Conservation (phyloP, 2,329 filamentous ascomycete genomes). For the Pyricularia sp. region DNA sequence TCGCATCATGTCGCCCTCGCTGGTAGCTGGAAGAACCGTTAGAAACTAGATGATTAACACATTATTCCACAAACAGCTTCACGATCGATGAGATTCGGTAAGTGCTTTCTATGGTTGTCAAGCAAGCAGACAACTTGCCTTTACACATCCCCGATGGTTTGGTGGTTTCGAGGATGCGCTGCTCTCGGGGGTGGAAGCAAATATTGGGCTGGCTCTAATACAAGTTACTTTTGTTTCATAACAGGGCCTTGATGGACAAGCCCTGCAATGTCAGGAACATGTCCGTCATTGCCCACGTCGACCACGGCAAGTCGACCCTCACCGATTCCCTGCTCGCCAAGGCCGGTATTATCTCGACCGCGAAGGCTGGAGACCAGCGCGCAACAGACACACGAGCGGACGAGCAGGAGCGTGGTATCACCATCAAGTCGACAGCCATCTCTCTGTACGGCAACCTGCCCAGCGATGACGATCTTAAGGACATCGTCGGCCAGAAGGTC, state of each 20-base stretch:
- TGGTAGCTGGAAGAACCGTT: background rate
- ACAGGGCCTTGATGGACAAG: constrained; percentile 45
- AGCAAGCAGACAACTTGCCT: background rate
- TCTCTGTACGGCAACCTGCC: constrained; percentile 85
- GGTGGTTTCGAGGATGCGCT: background rate
- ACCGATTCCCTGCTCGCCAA: constrained; percentile 99
- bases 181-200: background rate
- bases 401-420: constrained; percentile 99
- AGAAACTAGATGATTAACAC: background rate
- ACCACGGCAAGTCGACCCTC: constrained; percentile 99
- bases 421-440: constrained; percentile 99
- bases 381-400: constrained; percentile 96
- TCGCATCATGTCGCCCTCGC: background rate
- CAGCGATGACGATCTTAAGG: constrained; percentile 82
- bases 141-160: background rate
- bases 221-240: background rate
- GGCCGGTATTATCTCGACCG: constrained; percentile 98
- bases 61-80: constrained; percentile 31
- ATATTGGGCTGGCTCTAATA: background rate
- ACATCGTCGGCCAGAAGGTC: constrained; percentile 80
- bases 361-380: constrained; percentile 91
- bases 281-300: constrained; percentile 99
- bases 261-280: constrained; percentile 80
- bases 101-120: constrained; percentile 3
- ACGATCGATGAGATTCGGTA: constrained; percentile 86